These are phyloP conservation scores for Fraxinus latifolia DNA, from an alignment of 305 asterid genomes.

Conservation along the genomic window DNA sequence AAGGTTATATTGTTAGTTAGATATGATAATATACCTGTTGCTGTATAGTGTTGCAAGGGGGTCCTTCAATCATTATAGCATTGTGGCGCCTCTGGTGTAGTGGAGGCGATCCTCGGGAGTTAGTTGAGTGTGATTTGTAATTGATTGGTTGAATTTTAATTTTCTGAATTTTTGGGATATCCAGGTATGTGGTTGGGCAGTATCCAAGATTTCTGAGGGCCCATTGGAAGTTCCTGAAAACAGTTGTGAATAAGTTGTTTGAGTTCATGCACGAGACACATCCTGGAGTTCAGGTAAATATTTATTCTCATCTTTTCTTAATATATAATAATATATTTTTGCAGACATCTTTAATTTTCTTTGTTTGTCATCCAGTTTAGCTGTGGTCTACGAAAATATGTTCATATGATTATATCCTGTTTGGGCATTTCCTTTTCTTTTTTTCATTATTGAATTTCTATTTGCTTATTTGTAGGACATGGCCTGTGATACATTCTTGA, in stretches of 20 bases:
- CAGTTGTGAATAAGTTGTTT: constrained; percentile 94
- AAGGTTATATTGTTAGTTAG: neutral
- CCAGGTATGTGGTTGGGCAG: constrained; percentile 99
- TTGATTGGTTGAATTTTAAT: neutral
- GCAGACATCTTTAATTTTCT: neutral
- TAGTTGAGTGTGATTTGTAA: neutral
- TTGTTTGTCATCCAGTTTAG: neutral
- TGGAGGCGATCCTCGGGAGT: neutral
- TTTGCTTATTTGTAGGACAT: constrained; percentile 58
- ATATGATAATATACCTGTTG: neutral
- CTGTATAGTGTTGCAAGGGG: constrained; percentile 8
- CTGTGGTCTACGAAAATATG: neutral
- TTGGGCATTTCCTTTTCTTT: neutral
- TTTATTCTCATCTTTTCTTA: constrained; percentile 12
- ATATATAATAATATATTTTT: neutral
- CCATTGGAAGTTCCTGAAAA: constrained; percentile 99
- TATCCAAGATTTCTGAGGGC: constrained; percentile 98
- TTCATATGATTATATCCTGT: neutral
- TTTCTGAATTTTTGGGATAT: constrained; percentile 17
- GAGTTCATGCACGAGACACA: constrained; percentile 99
- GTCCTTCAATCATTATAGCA: neutral
- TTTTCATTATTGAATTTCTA: constrained; percentile 16
- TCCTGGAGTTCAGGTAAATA: constrained; percentile 95
- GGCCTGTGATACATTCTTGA: constrained; percentile 98
- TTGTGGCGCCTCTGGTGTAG: neutral